Evolutionary conservation across 1,284 basidiomycete genomes (phyloP), one percentile per base, ranked within the genome.

Genomic region (Ustilago nuda): DNA sequence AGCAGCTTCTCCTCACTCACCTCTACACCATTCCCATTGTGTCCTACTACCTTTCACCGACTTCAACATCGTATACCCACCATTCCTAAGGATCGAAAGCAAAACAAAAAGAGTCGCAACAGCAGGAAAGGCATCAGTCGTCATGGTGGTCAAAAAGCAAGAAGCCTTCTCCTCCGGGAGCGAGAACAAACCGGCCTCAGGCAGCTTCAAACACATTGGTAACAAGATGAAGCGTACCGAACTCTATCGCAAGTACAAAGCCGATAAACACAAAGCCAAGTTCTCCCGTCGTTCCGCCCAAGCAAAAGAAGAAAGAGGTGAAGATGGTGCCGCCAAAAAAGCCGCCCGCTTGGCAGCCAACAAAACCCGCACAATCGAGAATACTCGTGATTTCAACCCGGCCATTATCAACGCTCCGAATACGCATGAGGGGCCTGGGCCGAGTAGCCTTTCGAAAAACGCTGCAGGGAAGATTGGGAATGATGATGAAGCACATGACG

Each of bases 281-380:
- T 89, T 98, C 43, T 89, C 93, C 85, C 89, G 90, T 70, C 88
- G 96, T 66, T 89, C 96, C 50, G 92, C 91, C 15, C 89, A 66
- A 50, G 82, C 81, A 15, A 83, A 84, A 56, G 84, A 81, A 54
- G 84, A 84, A 63, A 72, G 75, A 87, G 73, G 92, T 90, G 53
- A 93, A 92, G 87, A 87, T 87, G 60, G 94, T 92, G 85, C 90
- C 89, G 23, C 89, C 88, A 80, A 91, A 92, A 85, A 93, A 91
- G 60, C 87, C 88, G 68, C 35, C 92, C 92, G 87, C 61, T 87
- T 94, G 43, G 89, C 90, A 7, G 90, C 92, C 81, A 97, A 98
- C 88, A 89, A 95, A 23, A 94, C 96, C 0, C 89, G 91, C 46
- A 99, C 96, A 0, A 91, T 98, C 41, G 96, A 99, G 85, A 98